A percentile compares a stretch with the other conserved stretches of the same genome.
Evolutionary conservation across 768 basidiomycete species (phyloP).

Genomic region (Auricularia auricula-judae): DNA sequence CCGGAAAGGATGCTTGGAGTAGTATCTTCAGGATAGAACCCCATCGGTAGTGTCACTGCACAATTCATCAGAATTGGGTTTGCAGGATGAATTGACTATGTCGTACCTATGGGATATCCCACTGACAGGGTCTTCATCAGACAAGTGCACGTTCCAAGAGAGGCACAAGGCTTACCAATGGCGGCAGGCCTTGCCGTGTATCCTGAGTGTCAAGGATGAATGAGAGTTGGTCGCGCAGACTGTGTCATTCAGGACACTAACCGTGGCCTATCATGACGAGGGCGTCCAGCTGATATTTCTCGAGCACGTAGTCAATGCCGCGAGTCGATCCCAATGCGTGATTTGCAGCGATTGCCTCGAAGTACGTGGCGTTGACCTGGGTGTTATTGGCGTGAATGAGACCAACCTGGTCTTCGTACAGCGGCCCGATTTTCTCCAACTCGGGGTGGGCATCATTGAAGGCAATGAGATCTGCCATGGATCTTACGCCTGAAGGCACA

Average conservation of each 20-base stretch:
- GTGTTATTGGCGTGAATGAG: constrained; percentile 17
- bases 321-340: constrained; percentile 46
- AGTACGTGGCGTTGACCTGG: constrained; percentile 24
- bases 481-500: constrained; percentile 46
- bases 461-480: constrained; percentile 43
- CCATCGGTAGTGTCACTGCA: constrained; percentile 42
- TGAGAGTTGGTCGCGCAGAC: constrained; percentile 2
- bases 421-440: constrained; percentile 26
- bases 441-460: constrained; percentile 44
- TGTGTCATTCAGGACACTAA: background rate
- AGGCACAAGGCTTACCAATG: background rate
- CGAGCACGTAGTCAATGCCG: constrained; percentile 10
- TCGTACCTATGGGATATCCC: constrained; percentile 27
- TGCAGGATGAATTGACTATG: background rate
- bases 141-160: constrained; percentile 17
- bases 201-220: no score
- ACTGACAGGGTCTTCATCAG: background rate
- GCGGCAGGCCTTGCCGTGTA: constrained; percentile 1
- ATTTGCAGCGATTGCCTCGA: constrained; percentile 32
- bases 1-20: constrained; percentile 16
- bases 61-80: background rate
- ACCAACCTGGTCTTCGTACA: constrained; percentile 3
- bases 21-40: constrained; percentile 40
- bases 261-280: constrained; percentile 5
- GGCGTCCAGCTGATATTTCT: constrained; percentile 10